Evolutionary conservation across 345 rosid genomes (phyloP).

Genomic region (Abelmoschus esculentus): DNA sequence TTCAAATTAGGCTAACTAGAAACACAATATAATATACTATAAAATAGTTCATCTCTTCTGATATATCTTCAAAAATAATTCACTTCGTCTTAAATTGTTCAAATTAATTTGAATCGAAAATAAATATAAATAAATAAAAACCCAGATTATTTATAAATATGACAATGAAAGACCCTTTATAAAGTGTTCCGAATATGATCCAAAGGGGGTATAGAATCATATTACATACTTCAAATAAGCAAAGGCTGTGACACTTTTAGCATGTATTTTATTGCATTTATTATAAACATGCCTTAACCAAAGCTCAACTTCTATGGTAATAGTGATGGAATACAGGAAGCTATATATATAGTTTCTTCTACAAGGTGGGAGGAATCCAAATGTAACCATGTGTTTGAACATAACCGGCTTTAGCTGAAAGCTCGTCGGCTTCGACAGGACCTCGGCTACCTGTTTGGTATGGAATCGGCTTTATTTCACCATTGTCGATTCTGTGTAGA

Average conservation of each 20-base stretch:
- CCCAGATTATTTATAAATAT: not conserved
- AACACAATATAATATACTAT: no score
- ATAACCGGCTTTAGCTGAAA: slow-evolving; percentile 70
- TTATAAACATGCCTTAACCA: not conserved
- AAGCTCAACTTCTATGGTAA: slow-evolving; percentile 3
- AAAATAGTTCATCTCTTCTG: no score
- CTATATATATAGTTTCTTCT: not conserved
- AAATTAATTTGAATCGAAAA: no score
- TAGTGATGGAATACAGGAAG: not conserved
- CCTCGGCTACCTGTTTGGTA: slow-evolving; percentile 91
- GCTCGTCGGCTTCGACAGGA: slow-evolving; percentile 78
- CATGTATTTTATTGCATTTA: slow-evolving; percentile 5
- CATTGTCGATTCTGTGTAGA: slow-evolving; percentile 71
- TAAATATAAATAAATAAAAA: no score
- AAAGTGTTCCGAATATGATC: not conserved
- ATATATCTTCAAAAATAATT: no score
- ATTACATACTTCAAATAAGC: not conserved
- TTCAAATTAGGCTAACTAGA: no score
- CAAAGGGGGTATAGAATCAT: not conserved
- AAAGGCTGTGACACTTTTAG: not conserved
- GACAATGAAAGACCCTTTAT: not conserved
- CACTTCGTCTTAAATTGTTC: no score
- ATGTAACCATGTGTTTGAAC: slow-evolving; percentile 93
- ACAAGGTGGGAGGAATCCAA: slow-evolving; percentile 38
- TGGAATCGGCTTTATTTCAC: slow-evolving; percentile 60